Evolutionary conservation across 768 basidiomycete species (phyloP), one percentile per base, ranked within the genome.

Genomic region (Termitomyces sp.): DNA sequence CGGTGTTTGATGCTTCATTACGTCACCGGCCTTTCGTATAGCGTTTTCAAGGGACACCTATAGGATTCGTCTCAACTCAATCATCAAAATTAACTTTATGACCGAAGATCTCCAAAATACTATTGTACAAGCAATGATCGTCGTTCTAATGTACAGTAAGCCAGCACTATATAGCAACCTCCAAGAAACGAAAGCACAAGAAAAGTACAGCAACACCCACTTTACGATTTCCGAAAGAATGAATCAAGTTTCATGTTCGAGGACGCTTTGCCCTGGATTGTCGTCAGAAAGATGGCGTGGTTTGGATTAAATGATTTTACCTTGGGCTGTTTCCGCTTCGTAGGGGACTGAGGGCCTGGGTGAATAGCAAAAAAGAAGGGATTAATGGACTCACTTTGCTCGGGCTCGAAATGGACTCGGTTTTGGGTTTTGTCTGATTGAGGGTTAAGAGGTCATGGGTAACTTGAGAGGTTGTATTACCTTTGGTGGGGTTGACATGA

Each of bases 171-270:
- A n/a, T n/a, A n/a, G n/a, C n/a, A n/a, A n/a, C n/a, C n/a, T n/a
- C n/a, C n/a, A n/a, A n/a, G n/a, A n/a, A n/a, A n/a, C n/a, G n/a
- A n/a, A n/a, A n/a, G n/a, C n/a, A n/a, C n/a, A n/a, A n/a, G n/a
- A n/a, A n/a, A n/a, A n/a, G n/a, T n/a, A n/a, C n/a, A n/a, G 20
- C 4, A 20, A 32, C 46, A 9, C 22, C 22, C n/a, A 26, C 44
- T 18, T 46, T 32, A 46, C 1, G 45, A 22, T 49, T 49, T 56
- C 10, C 2, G 55, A 18, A 57, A 51, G 26, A 51, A 57, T 5
- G 56, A 43, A 14, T 57, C 56, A 5, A 57, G 40, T 22, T 57
- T 57, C 56, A 47, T 34, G 40, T 57, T 51, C 13, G 56, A 57
- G 2, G 7, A 3, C 18, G 46, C 20, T 33, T 44, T 49, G 20